A percentile compares a stretch with the other conserved stretches of the same genome.
phyloP scores from a whole-genome alignment of 306 rosid genomes.

The Prunus persica region Prunus_persica_NCBIv2 NC_034010.1:27762001-27762500 shows the following conservation, averaged over 20 bases:
- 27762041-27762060: not conserved
- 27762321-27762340: constrained; percentile 35
- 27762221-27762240: constrained; percentile 19
- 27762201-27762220: constrained; percentile 7
- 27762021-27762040: not conserved
- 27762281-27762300: constrained; percentile 52
- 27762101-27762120: not conserved
- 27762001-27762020: not conserved
- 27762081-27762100: not conserved
- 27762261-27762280: constrained; percentile 51
- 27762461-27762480: not conserved
- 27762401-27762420: not conserved
- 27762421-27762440: not conserved
- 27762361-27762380: constrained; percentile 58
- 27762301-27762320: constrained; percentile 39
- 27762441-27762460: not conserved
- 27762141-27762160: not conserved
- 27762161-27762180: not conserved
- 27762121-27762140: not conserved
- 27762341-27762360: constrained; percentile 63
- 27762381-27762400: constrained; percentile 68
- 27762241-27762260: constrained; percentile 47
- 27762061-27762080: not conserved
- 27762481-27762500: not conserved
- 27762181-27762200: not conserved